These are phyloP conservation scores for Chlamydomonas reinhardtii DNA, from an alignment of 163 green algal species.

Conservation along the genomic window DNA sequence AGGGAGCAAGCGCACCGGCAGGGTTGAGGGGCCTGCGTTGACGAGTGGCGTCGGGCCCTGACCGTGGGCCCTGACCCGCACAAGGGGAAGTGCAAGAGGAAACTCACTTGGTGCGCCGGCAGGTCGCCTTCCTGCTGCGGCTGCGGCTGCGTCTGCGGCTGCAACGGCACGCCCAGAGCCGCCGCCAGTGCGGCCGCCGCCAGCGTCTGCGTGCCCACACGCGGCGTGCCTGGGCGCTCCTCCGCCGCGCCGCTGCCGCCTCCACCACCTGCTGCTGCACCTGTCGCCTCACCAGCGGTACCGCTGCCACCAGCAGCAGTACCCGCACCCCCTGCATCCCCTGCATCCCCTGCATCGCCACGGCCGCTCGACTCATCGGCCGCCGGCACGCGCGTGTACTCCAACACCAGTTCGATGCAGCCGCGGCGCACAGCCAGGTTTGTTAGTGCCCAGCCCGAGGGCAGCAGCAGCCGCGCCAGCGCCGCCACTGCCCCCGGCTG, in stretches of 20 bases:
- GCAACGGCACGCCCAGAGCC: not conserved
- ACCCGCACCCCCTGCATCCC: no score
- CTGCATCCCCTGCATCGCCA: not conserved
- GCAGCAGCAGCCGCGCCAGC: conserved; percentile 19
- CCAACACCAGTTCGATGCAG: conserved; percentile 38
- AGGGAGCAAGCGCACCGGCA: no score
- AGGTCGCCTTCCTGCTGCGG: not conserved
- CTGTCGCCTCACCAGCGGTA: not conserved
- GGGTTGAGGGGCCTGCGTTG: no score
- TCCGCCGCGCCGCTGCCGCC: not conserved
- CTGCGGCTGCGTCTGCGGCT: not conserved
- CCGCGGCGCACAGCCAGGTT: conserved; percentile 1
- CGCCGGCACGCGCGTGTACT: conserved; percentile 6
- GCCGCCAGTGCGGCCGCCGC: not conserved
- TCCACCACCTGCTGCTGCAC: no score
- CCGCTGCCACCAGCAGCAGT: no score
- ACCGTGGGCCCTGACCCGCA: no score
- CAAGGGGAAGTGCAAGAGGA: no score
- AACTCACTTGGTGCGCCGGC: no score
- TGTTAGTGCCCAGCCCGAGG: not conserved
- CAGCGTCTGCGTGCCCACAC: not conserved
- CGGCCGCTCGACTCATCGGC: not conserved
- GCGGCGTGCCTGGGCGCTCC: not conserved
- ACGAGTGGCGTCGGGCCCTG: no score
- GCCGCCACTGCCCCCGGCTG: not conserved